Conservation (phyloP, 495 filamentous ascomycete species). For the Aspergillus funiculosus region DNA sequence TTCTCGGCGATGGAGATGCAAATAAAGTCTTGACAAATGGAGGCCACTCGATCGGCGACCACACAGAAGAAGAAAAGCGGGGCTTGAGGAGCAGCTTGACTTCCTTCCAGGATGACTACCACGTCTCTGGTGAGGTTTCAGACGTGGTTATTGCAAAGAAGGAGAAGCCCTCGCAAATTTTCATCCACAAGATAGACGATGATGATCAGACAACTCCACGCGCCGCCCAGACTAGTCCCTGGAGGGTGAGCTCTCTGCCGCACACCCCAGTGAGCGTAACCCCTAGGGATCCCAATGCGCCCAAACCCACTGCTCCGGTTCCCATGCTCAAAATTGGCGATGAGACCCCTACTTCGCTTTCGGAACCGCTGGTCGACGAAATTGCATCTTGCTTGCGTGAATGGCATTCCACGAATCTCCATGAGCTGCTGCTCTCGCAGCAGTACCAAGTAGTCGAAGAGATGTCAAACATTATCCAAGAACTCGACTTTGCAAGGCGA, state of each 20-base stretch:
- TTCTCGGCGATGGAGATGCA: slow-evolving; percentile 55
- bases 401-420: slow-evolving; percentile 96
- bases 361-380: slow-evolving; percentile 93
- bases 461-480: slow-evolving; percentile 69
- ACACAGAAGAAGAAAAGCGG: slow-evolving; percentile 15
- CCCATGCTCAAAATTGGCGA: slow-evolving; percentile 97
- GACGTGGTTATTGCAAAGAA: slow-evolving; percentile 39
- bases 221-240: slow-evolving; percentile 23
- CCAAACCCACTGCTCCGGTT: slow-evolving; percentile 84
- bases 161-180: slow-evolving; percentile 38
- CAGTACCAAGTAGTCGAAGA: slow-evolving; percentile 77
- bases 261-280: slow-evolving; percentile 32
- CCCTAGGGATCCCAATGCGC: slow-evolving; percentile 49
- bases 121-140: slow-evolving; percentile 28
- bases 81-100: slow-evolving; percentile 27
- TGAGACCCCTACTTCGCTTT: slow-evolving; percentile 80
- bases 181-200: slow-evolving; percentile 37
- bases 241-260: slow-evolving; percentile 28
- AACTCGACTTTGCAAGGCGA: slow-evolving; percentile 73
- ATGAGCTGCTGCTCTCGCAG: slow-evolving; percentile 79
- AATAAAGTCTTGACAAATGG: slow-evolving; percentile 32
- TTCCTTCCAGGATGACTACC: slow-evolving; percentile 27
- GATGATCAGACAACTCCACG: slow-evolving; percentile 29
- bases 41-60: slow-evolving; percentile 26
- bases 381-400: slow-evolving; percentile 93